phyloP scores from a whole-genome alignment of 306 rosid species.

The Trifolium pratense region DNA sequence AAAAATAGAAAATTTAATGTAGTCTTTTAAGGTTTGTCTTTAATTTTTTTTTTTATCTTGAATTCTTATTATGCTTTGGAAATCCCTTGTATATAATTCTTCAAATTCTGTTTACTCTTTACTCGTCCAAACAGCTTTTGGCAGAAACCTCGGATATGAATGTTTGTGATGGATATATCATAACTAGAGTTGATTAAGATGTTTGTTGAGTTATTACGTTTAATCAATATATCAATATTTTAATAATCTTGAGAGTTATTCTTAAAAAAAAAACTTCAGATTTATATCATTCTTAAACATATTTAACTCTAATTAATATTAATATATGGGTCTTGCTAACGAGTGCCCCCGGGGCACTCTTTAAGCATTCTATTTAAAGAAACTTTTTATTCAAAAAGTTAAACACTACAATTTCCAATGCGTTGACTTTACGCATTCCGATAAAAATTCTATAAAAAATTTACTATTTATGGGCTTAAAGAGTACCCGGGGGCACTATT shows the following conservation, averaged over 20 bases:
- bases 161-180: conserved; percentile 38
- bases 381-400: too few species aligned
- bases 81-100: not conserved
- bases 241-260: not conserved
- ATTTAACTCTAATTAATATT: too few species aligned
- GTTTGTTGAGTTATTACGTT: not conserved
- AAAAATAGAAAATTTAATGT: too few species aligned
- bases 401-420: too few species aligned
- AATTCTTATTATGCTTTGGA: not conserved
- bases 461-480: too few species aligned
- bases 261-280: too few species aligned
- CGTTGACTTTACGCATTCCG: too few species aligned
- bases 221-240: not conserved
- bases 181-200: conserved; percentile 10
- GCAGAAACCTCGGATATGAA: not conserved
- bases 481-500: too few species aligned
- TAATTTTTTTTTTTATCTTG: not conserved
- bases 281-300: not conserved
- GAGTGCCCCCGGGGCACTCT: too few species aligned
- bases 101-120: not conserved
- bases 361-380: too few species aligned
- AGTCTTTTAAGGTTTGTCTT: not conserved
- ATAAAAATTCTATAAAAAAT: too few species aligned
- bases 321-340: too few species aligned
- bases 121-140: conserved; percentile 9